Evolutionary conservation across 257 asterid genomes (phyloP).

Genomic region (Ophiorrhiza pumila): DNA sequence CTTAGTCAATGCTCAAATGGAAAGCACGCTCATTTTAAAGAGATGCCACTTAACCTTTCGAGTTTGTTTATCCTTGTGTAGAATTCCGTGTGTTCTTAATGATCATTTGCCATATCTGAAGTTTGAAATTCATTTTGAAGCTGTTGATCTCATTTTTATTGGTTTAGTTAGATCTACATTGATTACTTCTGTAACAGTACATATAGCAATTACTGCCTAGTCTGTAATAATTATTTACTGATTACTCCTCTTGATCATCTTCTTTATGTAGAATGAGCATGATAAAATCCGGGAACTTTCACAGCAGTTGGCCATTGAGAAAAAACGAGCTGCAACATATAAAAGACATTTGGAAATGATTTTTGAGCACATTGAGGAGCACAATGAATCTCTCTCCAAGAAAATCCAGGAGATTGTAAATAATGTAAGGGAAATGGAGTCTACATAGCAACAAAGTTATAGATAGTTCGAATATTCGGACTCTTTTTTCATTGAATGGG

Average conservation of each 20-base stretch:
- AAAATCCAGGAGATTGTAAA: conserved; percentile 70
- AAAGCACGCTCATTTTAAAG: neutral
- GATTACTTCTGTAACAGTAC: neutral
- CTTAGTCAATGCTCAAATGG: neutral
- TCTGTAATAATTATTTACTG: neutral
- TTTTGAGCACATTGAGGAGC: conserved; percentile 89
- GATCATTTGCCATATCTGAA: neutral
- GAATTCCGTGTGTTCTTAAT: neutral
- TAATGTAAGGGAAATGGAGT: conserved; percentile 75
- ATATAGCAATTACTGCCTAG: neutral
- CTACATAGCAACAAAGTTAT: conserved; percentile 47
- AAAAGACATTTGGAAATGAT: conserved; percentile 90
- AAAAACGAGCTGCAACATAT: conserved; percentile 79
- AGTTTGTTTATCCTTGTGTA: neutral
- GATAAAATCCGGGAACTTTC: conserved; percentile 85
- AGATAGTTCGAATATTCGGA: conserved; percentile 25
- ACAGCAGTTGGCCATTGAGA: conserved; percentile 85
- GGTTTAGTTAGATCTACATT: conserved; percentile 3
- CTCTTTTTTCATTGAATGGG: neutral
- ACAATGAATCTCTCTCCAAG: conserved; percentile 73
- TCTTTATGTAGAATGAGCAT: conserved; percentile 71
- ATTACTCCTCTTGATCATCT: neutral
- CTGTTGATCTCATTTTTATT: neutral
- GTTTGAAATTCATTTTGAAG: neutral
- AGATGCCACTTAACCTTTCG: too few species aligned